Base-by-base conservation (phyloP, 805 yeast species). In the Zygotorulaspora sp. region DNA sequence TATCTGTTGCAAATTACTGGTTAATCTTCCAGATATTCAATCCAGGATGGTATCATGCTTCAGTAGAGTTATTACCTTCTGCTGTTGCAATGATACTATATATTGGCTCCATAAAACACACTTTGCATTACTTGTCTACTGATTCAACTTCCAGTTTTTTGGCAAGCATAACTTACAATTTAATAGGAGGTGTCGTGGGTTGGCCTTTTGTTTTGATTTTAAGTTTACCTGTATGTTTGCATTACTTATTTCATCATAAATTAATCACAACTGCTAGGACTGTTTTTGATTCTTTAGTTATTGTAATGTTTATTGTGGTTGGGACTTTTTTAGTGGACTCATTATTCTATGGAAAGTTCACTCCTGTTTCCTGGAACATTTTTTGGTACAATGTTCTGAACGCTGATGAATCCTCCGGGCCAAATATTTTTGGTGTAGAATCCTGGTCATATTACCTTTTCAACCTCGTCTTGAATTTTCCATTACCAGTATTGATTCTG, bases 21-120 rank as follows among this genome's bases (percentile, higher is more conserved):
- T 50, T 83, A 17, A 50, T 81, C n/a, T 74, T 80, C 47, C 74
- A 78, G 22, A 59, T 77, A 4, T 58, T 78, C 14, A 72, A 81
- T 9, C 81, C 96, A 0, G 97, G 96, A 1, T 78, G 87, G 82
- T 77, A 83, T 27, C 96, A 87, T 60, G 92, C 96, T 1, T 74
- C 95, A 4, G 81, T 84, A 2, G 82, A 92, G n/a, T 69, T 85
- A 27, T 66, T 90, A 17, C 97, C 97, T 2, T 83, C 95, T 7
- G 69, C 88, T 0, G 75, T 84, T 52, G 89, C 90, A 1, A 72
- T 83, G 75, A 61, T 71, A 13, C 66, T 57, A 43, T 41, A 66
- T 58, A 38, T 58, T 40, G 49, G 68, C 50, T 34, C 57, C 41
- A 44, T 58, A 53, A 42, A 47, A 42, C 45, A 54, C 43, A 41